phyloP scores from a whole-genome alignment of 2,329 filamentous ascomycete genomes.

The Myriosclerotinia duriaeana region DNA sequence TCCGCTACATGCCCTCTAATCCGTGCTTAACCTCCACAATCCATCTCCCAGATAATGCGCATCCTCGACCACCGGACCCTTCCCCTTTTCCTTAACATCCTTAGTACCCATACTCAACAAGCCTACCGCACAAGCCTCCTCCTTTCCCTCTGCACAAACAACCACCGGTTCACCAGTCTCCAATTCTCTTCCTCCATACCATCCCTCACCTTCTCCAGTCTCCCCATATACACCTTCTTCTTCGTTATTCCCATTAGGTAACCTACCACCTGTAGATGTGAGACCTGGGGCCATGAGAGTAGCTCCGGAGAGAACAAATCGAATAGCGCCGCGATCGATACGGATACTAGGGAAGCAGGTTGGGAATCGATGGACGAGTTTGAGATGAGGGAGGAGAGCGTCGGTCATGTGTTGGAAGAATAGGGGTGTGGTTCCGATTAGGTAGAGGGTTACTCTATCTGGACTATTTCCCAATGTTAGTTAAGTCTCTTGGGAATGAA shows the following conservation, averaged over 20 bases:
- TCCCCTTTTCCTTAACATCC: constrained; percentile 91
- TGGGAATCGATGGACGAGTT: constrained; percentile 87
- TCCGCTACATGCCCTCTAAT: constrained; percentile 23
- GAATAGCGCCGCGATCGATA: constrained; percentile 93
- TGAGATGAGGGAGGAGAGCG: constrained; percentile 81
- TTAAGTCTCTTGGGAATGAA: neutral
- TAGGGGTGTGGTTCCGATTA: constrained; percentile 72
- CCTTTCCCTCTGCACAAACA: constrained; percentile 89
- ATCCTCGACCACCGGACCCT: constrained; percentile 90
- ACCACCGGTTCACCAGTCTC: constrained; percentile 81
- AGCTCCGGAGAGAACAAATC: constrained; percentile 90
- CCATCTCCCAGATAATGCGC: constrained; percentile 94
- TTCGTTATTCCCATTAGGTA: constrained; percentile 55
- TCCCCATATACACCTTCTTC: constrained; percentile 42
- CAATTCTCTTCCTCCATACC: constrained; percentile 64
- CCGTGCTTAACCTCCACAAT: constrained; percentile 63
- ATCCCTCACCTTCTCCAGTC: constrained; percentile 43
- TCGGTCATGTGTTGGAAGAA: constrained; percentile 84
- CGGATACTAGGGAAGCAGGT: constrained; percentile 78
- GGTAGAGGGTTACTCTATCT: constrained; percentile 86
- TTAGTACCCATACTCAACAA: constrained; percentile 79
- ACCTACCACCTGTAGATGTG: constrained; percentile 75
- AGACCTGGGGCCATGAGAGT: constrained; percentile 95
- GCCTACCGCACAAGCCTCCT: constrained; percentile 85
- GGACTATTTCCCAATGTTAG: constrained; percentile 51